phyloP scores from a whole-genome alignment of 768 basidiomycete species.

The Psilocybe tampanensis region DNA sequence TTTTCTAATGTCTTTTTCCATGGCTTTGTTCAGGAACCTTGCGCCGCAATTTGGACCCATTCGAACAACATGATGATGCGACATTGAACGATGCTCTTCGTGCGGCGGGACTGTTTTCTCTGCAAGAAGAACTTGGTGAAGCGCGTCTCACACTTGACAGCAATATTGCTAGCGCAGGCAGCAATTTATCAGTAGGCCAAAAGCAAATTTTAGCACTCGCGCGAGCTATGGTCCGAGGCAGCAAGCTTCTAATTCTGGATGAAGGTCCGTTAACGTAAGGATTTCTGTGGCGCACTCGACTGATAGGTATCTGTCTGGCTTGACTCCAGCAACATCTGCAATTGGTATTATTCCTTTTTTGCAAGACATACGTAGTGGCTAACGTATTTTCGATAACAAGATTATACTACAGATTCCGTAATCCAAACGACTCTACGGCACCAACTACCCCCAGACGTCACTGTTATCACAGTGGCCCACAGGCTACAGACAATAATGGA shows the following conservation, averaged over 20 bases:
- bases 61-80: slow-evolving; percentile 56
- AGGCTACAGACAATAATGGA: slow-evolving; percentile 69
- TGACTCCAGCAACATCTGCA: slow-evolving; percentile 41
- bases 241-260: slow-evolving; percentile 62
- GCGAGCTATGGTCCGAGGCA: slow-evolving; percentile 59
- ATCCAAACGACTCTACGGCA: slow-evolving; percentile 71
- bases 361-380: background rate
- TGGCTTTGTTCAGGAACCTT: slow-evolving; percentile 36
- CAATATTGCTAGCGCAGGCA: slow-evolving; percentile 52
- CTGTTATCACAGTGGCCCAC: slow-evolving; percentile 70
- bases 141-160: slow-evolving; percentile 48
- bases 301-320: slow-evolving; percentile 2
- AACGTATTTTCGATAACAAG: slow-evolving; percentile 22
- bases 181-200: slow-evolving; percentile 78
- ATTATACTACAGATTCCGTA: slow-evolving; percentile 64
- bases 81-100: slow-evolving; percentile 42
- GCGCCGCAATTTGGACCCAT: slow-evolving; percentile 67
- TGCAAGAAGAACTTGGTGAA: slow-evolving; percentile 47
- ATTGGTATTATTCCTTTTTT: slow-evolving; percentile 36
- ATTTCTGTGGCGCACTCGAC: slow-evolving; percentile 6
- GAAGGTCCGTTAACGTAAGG: slow-evolving; percentile 43
- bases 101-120: slow-evolving; percentile 41
- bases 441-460: slow-evolving; percentile 61
- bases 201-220: slow-evolving; percentile 71
- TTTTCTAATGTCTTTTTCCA: background rate